Evolutionary conservation across 164 flowering plant species (phyloP), one percentile per base, ranked within the genome.

Genomic region (Berberis thunbergii): DNA sequence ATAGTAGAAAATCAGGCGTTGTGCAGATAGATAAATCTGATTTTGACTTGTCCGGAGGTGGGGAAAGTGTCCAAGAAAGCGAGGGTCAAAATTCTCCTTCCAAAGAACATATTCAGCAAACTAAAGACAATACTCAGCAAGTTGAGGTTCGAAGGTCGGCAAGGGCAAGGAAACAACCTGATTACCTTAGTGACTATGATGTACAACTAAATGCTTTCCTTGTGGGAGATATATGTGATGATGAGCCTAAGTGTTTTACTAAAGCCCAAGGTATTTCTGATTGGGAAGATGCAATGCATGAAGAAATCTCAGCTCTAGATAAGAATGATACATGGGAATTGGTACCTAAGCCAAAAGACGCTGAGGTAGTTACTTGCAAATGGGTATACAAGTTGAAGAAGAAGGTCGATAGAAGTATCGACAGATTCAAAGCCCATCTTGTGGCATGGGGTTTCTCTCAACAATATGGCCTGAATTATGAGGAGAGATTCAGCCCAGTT

Each of bases 141-240:
- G 26, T 26, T 26, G 26, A 26, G 26, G 26, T 5, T 42, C 64
- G 59, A 13, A 68, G 64, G 49, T 53, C 69, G 1, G 49, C 49
- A 59, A 69, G 64, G 12, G 58, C 62, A n/a, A 62, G 41, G 41
- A 59, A 9, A 38, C 66, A 60, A 39, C 72, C 69, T 6, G 3
- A 7, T 38, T 55, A 65, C 41, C 54, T 64, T 1, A 49, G 49
- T 11, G 69, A 70, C 48, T 67, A 70, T 64, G 71, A 57, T 2
- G 60, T 41, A 40, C 58, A 55, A 41, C 4, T 55, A 55, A 57
- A 57, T 57, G 1, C 4, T 57, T 57, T 57, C 9, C 40, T 49
- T n/a, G 11, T 62, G 26, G 64, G 64, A 3, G 55, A n/a, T 13
- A 3, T 6, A 49, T 49, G 45, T 49, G 38, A 49, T 0, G 43